These are phyloP conservation scores for Coemansia interrupta DNA, from an alignment of 192 early-diverging fungal species.

Conservation along the genomic window DNA sequence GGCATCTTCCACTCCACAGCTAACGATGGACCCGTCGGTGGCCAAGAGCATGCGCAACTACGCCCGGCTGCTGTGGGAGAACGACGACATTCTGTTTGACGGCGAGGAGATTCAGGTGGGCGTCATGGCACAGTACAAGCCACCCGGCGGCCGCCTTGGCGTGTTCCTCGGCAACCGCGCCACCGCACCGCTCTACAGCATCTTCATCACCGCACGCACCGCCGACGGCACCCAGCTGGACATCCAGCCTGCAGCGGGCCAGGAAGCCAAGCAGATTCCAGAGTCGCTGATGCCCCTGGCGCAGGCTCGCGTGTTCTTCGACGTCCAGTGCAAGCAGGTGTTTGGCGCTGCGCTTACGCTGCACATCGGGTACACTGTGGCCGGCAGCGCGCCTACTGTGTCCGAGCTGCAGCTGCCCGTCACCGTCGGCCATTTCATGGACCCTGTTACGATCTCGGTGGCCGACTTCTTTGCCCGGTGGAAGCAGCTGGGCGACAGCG, in stretches of 20 bases:
- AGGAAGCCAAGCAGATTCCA: conserved; percentile 54
- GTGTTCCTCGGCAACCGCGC: conserved; percentile 91
- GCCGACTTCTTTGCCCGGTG: conserved; percentile 86
- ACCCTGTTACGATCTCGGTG: conserved; percentile 70
- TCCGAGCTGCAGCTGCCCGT: conserved; percentile 77
- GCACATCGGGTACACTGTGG: conserved; percentile 65
- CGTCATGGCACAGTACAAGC: conserved; percentile 91
- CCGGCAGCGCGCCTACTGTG: conserved; percentile 37
- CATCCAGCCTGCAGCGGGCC: conserved; percentile 59
- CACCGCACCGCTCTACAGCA: conserved; percentile 60
- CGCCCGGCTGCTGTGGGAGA: conserved; percentile 61
- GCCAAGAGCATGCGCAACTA: conserved; percentile 49
- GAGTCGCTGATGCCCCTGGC: conserved; percentile 71
- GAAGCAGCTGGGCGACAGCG: conserved; percentile 91
- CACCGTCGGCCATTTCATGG: conserved; percentile 82
- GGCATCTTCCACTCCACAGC: not conserved
- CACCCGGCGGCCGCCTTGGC: conserved; percentile 83
- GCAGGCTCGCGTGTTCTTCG: conserved; percentile 61
- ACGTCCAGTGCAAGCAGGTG: conserved; percentile 68
- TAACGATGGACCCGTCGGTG: conserved; percentile 5
- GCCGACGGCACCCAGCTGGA: conserved; percentile 52
- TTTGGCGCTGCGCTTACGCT: conserved; percentile 62
- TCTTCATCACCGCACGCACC: conserved; percentile 57
- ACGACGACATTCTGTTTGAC: conserved; percentile 90
- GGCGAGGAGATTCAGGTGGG: conserved; percentile 86